These are phyloP conservation scores for Candida labiduridarum DNA, from an alignment of 1,139 yeast species.

Conservation along the genomic window DNA sequence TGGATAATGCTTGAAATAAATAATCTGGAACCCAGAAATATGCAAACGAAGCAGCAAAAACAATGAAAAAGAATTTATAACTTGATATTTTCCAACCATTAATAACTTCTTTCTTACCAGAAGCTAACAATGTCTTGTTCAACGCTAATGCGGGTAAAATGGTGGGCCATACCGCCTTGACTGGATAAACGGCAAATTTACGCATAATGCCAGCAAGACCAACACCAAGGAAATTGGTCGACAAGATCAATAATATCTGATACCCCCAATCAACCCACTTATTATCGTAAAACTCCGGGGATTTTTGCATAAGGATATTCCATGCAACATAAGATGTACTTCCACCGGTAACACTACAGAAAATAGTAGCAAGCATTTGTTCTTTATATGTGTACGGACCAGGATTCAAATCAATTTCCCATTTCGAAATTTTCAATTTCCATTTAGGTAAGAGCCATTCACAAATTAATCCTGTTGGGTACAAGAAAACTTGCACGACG, in stretches of 20 bases:
- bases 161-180: conserved; percentile 59
- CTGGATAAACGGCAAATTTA: conserved; percentile 58
- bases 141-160: conserved; percentile 56
- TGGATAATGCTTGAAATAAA: conserved; percentile 33
- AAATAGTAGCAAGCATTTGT: conserved; percentile 29
- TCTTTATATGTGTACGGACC: conserved; percentile 35
- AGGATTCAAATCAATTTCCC: conserved; percentile 23
- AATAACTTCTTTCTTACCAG: conserved; percentile 42
- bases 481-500: conserved; percentile 28
- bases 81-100: conserved; percentile 41
- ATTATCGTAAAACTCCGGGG: conserved; percentile 38
- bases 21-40: conserved; percentile 41
- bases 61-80: conserved; percentile 30
- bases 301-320: conserved; percentile 48
- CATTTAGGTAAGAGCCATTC: conserved; percentile 24
- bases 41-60: conserved; percentile 25
- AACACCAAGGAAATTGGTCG: conserved; percentile 62
- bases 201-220: conserved; percentile 66
- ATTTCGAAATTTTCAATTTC: conserved; percentile 17
- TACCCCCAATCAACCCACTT: conserved; percentile 52
- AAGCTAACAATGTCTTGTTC: conserved; percentile 51
- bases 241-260: conserved; percentile 50
- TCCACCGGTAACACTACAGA: conserved; percentile 33
- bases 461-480: conserved; percentile 25
- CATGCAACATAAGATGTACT: conserved; percentile 43